Percentiles rank a stretch among this genome's conserved stretches.
Evolutionary conservation across 192 early-diverging fungal genomes (phyloP).

Genomic region (Rhizophlyctis rosea): DNA sequence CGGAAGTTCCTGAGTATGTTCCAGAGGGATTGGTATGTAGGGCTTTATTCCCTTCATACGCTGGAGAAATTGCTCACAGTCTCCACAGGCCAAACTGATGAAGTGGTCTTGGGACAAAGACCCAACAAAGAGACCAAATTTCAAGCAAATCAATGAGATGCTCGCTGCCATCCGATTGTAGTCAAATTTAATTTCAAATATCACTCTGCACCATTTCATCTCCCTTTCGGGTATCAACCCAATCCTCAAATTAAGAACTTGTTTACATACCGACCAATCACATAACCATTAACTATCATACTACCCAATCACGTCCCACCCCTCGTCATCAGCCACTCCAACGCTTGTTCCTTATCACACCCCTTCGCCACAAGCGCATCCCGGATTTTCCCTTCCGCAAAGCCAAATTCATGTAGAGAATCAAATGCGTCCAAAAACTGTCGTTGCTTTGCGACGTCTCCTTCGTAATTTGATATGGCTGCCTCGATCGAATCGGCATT

Average conservation of each 20-base stretch:
- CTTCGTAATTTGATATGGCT: slow-evolving; percentile 1
- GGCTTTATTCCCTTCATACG: background rate
- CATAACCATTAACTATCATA: too few relatives aligned
- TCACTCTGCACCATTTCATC: too few relatives aligned
- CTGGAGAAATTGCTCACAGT: background rate
- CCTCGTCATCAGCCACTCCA: slow-evolving; percentile 5
- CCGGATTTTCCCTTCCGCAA: slow-evolving; percentile 8
- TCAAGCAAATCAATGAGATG: background rate
- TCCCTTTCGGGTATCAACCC: too few relatives aligned
- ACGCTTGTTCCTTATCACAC: slow-evolving; percentile 11
- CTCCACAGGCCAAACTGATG: slow-evolving; percentile 15
- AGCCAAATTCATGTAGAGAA: slow-evolving; percentile 19
- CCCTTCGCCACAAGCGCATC: slow-evolving; percentile 17
- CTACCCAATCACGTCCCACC: background rate
- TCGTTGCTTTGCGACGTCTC: slow-evolving; percentile 5
- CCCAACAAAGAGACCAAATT: slow-evolving; percentile 3
- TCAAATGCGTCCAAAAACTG: slow-evolving; percentile 13
- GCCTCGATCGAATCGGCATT: slow-evolving; percentile 1
- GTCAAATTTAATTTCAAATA: too few relatives aligned
- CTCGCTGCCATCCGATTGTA: background rate
- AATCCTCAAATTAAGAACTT: too few relatives aligned
- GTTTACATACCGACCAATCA: too few relatives aligned
- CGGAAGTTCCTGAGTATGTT: slow-evolving; percentile 31
- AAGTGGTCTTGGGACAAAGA: background rate
- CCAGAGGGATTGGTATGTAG: slow-evolving; percentile 31